Conservation (phyloP, 1,284 basidiomycete species). For the Moesziomyces antarcticus region DNA sequence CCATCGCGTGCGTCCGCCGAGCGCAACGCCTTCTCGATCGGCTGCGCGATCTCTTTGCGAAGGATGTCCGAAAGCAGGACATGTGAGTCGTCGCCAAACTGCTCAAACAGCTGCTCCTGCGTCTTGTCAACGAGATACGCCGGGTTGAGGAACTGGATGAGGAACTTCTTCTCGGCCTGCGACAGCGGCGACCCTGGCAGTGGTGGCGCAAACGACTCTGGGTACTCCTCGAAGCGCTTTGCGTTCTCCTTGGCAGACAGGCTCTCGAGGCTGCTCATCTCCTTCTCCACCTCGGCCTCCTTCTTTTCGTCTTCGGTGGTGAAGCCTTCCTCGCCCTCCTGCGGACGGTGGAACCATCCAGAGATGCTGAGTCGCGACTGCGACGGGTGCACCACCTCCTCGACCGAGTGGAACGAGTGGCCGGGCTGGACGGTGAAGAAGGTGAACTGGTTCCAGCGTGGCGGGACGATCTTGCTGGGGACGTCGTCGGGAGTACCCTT, state of each 20-base stretch:
- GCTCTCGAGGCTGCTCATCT: slow-evolving; percentile 59
- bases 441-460: slow-evolving; percentile 92
- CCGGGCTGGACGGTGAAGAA: slow-evolving; percentile 90
- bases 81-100: slow-evolving; percentile 88
- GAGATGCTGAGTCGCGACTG: slow-evolving; percentile 78
- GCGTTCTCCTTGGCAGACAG: slow-evolving; percentile 76
- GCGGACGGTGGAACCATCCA: slow-evolving; percentile 90
- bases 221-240: slow-evolving; percentile 73
- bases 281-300: slow-evolving; percentile 57
- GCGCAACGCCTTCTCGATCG: slow-evolving; percentile 56
- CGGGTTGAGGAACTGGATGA: slow-evolving; percentile 81
- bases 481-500: slow-evolving; percentile 58
- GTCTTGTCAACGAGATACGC: slow-evolving; percentile 86
- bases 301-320: slow-evolving; percentile 72
- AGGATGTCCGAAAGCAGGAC: slow-evolving; percentile 73
- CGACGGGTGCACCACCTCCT: slow-evolving; percentile 77
- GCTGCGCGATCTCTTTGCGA: slow-evolving; percentile 55
- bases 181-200: slow-evolving; percentile 61
- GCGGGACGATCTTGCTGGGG: slow-evolving; percentile 60
- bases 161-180: slow-evolving; percentile 59
- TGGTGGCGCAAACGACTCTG: slow-evolving; percentile 43
- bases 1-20: slow-evolving; percentile 75
- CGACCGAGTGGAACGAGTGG: slow-evolving; percentile 93
- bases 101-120: slow-evolving; percentile 80
- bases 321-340: slow-evolving; percentile 90